Evolutionary conservation across 345 rosid genomes (phyloP), one percentile per base, ranked within the genome.

Genomic region (Triadica sebifera): DNA sequence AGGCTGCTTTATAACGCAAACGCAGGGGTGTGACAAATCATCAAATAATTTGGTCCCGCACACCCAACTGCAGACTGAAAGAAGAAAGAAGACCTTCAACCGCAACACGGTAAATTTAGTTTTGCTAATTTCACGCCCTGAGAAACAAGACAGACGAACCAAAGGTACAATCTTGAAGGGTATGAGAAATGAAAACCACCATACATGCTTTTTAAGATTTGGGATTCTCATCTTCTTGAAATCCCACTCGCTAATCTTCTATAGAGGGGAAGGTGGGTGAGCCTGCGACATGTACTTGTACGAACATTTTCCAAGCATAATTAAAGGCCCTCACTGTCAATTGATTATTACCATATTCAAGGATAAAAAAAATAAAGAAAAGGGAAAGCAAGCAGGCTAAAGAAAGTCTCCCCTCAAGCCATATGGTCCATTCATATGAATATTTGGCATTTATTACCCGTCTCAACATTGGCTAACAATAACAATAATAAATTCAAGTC

Each of bases 401-500:
- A 34, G 75, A 24, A 37, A 12, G 34, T 74, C 10, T 10, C 67
- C 73, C 64, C 79, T 29, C 72, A 45, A 6, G 73, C 73, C 51
- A n/a, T 8, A 61, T 74, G 80, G 85, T 74, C 85, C 81, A 71
- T 73, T 73, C 83, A 77, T 56, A 78, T 77, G 82, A 74, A 73
- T 68, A 72, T 75, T 75, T 70, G 77, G 81, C 86, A 84, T 86
- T 88, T 86, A 81, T 85, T 84, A 79, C 80, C 79, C 84, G 71
- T 83, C 77, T 83, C 88, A 43, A 83, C 82, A 75, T 75, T 75
- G 76, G 74, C 82, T 83, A 80, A 79, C 77, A 77, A 82, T 71
- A 69, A 80, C 81, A 79, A 79, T 60, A 79, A 86, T 79, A 85
- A 85, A 85, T 72, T 86, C 81, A 82, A 81, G 86, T 81, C 86